Percentiles rank a stretch among this genome's conserved stretches.
These are phyloP conservation scores for Penicillium steckii DNA, from an alignment of 495 filamentous ascomycete species.

Conservation along the genomic window DNA sequence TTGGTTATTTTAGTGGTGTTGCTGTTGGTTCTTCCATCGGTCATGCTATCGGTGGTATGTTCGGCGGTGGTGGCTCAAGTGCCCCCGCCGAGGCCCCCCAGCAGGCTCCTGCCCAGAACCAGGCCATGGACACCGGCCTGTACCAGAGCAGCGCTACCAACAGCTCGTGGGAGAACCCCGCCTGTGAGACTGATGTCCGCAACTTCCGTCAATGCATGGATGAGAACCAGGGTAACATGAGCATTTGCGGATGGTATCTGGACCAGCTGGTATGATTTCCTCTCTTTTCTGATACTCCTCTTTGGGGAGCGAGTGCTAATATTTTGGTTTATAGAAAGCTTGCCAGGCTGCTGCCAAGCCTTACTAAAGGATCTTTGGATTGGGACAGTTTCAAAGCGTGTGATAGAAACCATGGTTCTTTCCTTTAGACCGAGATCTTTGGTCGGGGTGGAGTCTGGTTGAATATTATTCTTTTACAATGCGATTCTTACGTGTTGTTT, in stretches of 20 bases:
- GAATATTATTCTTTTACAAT: conserved; percentile 18
- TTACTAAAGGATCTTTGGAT: conserved; percentile 56
- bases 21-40: conserved; percentile 93
- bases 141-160: conserved; percentile 56
- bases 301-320: background rate
- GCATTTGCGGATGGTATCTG: conserved; percentile 96
- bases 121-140: conserved; percentile 48
- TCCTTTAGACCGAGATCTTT: background rate
- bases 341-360: conserved; percentile 87
- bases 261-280: conserved; percentile 72
- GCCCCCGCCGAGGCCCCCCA: conserved; percentile 58
- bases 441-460: background rate
- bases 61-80: conserved; percentile 63
- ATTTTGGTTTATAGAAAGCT: conserved; percentile 62
- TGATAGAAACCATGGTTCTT: conserved; percentile 2
- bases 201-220: conserved; percentile 95
- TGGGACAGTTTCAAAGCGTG: background rate
- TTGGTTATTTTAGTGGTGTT: conserved; percentile 66
- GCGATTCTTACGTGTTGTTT: conserved; percentile 20
- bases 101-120: conserved; percentile 36
- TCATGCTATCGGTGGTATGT: conserved; percentile 86
- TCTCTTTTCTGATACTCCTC: background rate
- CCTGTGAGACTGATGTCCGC: conserved; percentile 77
- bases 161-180: conserved; percentile 43
- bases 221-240: conserved; percentile 87